phyloP scores from a whole-genome alignment of 768 basidiomycete species.

The Phanerochaete carnosa region DNA sequence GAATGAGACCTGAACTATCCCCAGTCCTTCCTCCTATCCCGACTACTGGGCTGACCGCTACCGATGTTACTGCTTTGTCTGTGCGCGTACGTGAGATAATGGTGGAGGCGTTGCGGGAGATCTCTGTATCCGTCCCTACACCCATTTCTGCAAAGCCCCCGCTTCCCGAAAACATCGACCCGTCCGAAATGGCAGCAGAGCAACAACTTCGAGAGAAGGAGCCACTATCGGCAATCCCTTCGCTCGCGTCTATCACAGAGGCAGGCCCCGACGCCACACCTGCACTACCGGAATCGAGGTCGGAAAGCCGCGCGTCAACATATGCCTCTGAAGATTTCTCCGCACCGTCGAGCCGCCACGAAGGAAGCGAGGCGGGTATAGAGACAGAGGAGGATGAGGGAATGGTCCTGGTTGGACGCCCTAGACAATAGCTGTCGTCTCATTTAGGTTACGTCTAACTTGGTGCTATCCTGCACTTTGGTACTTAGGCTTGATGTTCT shows the following conservation, averaged over 20 bases:
- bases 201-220: background rate
- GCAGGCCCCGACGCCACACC: conserved; percentile 6
- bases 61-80: conserved; percentile 68
- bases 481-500: background rate
- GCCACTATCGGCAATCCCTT: background rate
- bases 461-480: background rate
- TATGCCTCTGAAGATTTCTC: conserved; percentile 26
- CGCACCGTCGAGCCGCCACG: conserved; percentile 32
- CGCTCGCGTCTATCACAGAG: background rate
- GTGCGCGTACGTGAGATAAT: conserved; percentile 72
- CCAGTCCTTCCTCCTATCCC: conserved; percentile 88
- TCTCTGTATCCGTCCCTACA: conserved; percentile 54
- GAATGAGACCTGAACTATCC: background rate
- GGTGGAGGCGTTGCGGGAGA: conserved; percentile 72
- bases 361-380: conserved; percentile 58
- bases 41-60: conserved; percentile 65
- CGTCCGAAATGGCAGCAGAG: background rate
- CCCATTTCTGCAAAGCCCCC: conserved; percentile 11
- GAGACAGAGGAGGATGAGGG: conserved; percentile 87
- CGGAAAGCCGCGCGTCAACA: conserved; percentile 28
- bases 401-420: conserved; percentile 73
- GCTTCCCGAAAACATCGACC: background rate
- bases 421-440: conserved; percentile 21
- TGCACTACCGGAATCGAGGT: conserved; percentile 9
- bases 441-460: background rate